A percentile compares a stretch with the other conserved stretches of the same genome.
Evolutionary conservation across 306 rosid species (phyloP).

Genomic region (Oxytropis ochrocephala): DNA sequence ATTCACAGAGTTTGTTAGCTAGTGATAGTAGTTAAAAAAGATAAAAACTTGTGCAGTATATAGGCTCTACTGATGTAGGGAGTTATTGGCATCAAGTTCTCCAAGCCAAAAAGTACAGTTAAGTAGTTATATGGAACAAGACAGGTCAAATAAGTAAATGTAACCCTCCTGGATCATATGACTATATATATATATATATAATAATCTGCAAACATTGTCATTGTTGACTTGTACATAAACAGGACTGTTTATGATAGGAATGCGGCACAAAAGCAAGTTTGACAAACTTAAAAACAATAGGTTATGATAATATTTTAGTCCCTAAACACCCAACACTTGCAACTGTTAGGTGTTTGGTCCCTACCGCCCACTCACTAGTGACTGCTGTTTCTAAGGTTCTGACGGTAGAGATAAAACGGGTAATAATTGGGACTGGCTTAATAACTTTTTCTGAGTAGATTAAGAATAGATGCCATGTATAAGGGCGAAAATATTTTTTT

Average conservation of each 20-base stretch:
- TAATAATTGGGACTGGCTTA: no score
- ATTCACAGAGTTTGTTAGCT: constrained; percentile 10
- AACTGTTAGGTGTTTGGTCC: no score
- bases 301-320: no score
- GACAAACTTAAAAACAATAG: neutral
- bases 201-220: neutral
- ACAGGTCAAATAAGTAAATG: neutral
- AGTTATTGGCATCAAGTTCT: constrained; percentile 12
- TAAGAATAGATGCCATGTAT: no score
- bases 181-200: neutral
- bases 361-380: no score
- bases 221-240: constrained; percentile 1
- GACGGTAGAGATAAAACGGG: no score
- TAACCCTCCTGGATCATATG: neutral
- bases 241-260: neutral
- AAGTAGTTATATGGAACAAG: constrained; percentile 4
- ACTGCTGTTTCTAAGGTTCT: no score
- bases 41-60: neutral
- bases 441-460: no score
- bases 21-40: constrained; percentile 6
- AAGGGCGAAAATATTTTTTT: no score
- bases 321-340: no score
- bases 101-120: neutral
- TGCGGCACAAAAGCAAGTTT: neutral
- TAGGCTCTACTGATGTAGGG: neutral